Evolutionary conservation across 495 filamentous ascomycete species (phyloP), one percentile per base, ranked within the genome.

Genomic region (Podospora sp.): DNA sequence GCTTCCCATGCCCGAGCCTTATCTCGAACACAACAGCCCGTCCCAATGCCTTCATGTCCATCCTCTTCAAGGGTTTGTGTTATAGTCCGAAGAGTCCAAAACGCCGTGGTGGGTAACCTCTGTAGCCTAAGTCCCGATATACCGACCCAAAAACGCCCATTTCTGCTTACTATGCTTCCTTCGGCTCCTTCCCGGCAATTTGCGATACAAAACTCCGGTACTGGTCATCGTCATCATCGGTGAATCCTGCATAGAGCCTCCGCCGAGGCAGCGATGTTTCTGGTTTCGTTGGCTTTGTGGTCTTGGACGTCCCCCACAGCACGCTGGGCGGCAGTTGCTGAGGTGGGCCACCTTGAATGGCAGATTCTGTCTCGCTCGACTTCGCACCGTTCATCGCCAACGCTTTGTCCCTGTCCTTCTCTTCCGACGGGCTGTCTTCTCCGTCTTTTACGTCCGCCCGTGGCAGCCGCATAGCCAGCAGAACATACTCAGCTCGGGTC

Each of bases 401-500:
- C 11, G 22, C 7, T 35, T 36, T 50, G 36, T 72, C 72, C 24
- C 72, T 78, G 11, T 53, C 69, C 49, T 67, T 72, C 8, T 76
- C 76, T 24, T 78, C 73, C 22, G 56, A 24, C n/a, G 5, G 40
- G 40, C 12, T 14, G 11, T 14, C 53, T 1, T 63, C 68, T 0
- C 60, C 64, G 24, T 74, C 73, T 40, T 65, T 69, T 20, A 72
- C 76, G 18, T 75, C 79, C 27, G 83, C 83, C 26, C 79, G 78
- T 1, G 89, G 89, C 9, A 92, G 76, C 59, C 86, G 84, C 79
- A 89, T 86, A 6, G 89, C 89, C 2, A 91, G 79, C 21, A 90
- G 81, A 0, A 90, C 83, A 66, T 90, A 90, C 35, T 90, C 88
- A 4, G 88, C 89, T 56, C 90, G 84, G 29, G 89, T 90, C 67